phyloP scores from a whole-genome alignment of 2,329 filamentous ascomycete genomes.

The Penicillium sclerotigenum region DNA sequence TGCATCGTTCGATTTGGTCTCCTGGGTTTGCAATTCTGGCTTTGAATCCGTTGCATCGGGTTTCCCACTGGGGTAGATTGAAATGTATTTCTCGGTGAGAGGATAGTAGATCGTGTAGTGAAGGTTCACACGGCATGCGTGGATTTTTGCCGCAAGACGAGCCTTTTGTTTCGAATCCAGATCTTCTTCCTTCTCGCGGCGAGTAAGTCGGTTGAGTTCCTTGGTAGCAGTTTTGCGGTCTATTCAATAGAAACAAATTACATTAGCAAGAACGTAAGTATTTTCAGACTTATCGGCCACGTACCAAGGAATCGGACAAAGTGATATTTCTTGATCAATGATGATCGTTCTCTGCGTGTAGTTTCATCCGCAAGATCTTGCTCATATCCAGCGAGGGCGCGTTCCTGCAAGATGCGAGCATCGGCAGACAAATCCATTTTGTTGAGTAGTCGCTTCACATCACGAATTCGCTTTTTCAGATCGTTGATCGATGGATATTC shows the following conservation, averaged over 20 bases:
- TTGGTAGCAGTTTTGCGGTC: constrained; percentile 45
- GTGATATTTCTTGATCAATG: constrained; percentile 61
- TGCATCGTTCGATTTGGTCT: constrained; percentile 9
- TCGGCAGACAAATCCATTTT: constrained; percentile 52
- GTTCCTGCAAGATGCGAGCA: constrained; percentile 57
- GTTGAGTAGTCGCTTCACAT: constrained; percentile 53
- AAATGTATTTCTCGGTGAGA: constrained; percentile 57
- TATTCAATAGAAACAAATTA: constrained; percentile 11
- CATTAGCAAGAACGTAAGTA: constrained; percentile 8
- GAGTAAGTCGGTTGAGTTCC: constrained; percentile 35
- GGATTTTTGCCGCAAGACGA: constrained; percentile 38
- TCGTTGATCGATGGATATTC: constrained; percentile 45
- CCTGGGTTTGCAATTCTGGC: constrained; percentile 20
- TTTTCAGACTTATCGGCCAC: constrained; percentile 1
- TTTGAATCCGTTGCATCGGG: constrained; percentile 13
- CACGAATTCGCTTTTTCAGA: constrained; percentile 56
- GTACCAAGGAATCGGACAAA: constrained; percentile 63
- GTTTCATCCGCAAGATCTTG: constrained; percentile 53
- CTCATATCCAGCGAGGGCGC: constrained; percentile 56
- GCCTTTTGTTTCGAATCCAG: constrained; percentile 28
- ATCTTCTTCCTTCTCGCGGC: constrained; percentile 38
- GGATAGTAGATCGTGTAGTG: constrained; percentile 64
- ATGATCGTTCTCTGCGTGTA: constrained; percentile 49
- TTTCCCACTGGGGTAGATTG: constrained; percentile 49
- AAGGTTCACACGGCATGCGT: constrained; percentile 55